A percentile compares a stretch with the other conserved stretches of the same genome.
These are phyloP conservation scores for Colletotrichum sidae DNA, from an alignment of 2,329 filamentous ascomycete species.

Conservation along the genomic window DNA sequence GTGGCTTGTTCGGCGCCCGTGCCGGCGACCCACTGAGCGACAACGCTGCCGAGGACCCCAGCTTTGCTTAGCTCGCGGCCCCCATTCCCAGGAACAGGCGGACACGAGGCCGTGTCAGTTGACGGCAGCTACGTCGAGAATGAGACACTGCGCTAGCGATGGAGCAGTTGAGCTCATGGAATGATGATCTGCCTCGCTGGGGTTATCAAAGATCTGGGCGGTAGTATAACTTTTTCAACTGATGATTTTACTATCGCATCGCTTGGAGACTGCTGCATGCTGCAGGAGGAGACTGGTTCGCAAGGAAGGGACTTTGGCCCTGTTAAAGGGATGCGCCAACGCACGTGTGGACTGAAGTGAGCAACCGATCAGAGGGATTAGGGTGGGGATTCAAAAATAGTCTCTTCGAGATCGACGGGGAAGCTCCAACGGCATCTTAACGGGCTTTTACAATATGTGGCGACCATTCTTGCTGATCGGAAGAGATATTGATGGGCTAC, in stretches of 20 bases:
- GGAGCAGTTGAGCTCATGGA: no score
- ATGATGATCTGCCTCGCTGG: neutral
- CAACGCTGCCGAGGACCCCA: conserved; percentile 15
- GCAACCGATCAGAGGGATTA: neutral
- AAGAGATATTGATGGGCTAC: no score
- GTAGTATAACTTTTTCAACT: no score
- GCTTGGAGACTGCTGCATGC: conserved; percentile 1
- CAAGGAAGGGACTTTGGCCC: neutral
- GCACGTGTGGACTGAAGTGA: conserved; percentile 7
- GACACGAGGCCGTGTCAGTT: conserved; percentile 15
- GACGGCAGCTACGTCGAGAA: conserved; percentile 7
- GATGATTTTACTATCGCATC: neutral
- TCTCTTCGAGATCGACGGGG: neutral
- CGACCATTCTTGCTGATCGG: no score
- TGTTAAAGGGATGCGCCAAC: conserved; percentile 8
- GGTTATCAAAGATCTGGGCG: no score
- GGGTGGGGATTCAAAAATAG: neutral
- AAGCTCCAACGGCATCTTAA: neutral
- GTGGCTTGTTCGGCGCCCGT: conserved; percentile 27
- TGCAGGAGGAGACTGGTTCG: conserved; percentile 13
- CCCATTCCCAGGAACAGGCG: conserved; percentile 14
- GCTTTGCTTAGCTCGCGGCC: neutral
- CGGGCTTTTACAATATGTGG: no score
- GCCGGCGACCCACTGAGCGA: conserved; percentile 11
- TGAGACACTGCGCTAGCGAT: neutral